Evolutionary conservation across 495 filamentous ascomycete species (phyloP).

Genomic region (Coniosporium apollinis): DNA sequence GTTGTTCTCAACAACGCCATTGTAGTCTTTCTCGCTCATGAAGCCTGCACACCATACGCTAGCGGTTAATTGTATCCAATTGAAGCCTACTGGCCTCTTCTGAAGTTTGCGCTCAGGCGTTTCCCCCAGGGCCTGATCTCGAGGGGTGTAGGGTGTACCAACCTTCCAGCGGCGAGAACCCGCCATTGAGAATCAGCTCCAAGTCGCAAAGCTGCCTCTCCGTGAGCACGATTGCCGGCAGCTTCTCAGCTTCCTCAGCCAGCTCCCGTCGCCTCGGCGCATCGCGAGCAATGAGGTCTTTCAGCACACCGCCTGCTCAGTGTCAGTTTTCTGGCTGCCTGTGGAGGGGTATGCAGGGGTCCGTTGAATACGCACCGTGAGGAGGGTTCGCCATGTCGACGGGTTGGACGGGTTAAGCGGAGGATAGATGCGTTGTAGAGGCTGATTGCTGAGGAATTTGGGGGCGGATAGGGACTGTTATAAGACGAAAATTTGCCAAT

Average conservation of each 20-base stretch:
- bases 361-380: constrained; percentile 35
- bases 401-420: no score
- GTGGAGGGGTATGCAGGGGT: not conserved
- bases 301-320: constrained; percentile 59
- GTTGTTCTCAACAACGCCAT: constrained; percentile 72
- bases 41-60: constrained; percentile 47
- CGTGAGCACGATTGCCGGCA: constrained; percentile 68
- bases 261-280: constrained; percentile 58
- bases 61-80: no score
- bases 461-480: not conserved
- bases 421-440: no score
- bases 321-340: constrained; percentile 1
- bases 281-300: constrained; percentile 91
- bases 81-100: no score
- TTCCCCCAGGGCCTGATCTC: no score
- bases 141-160: constrained; percentile 20
- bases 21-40: constrained; percentile 92
- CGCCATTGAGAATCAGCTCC: constrained; percentile 88
- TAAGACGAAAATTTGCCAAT: not conserved
- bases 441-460: no score
- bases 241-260: constrained; percentile 62
- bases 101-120: no score
- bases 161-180: constrained; percentile 96
- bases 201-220: constrained; percentile 96
- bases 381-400: constrained; percentile 67